Percentiles rank a stretch among this genome's conserved stretches.
Evolutionary conservation across 805 yeast genomes (phyloP).

Genomic region (Brettanomyces sp.): DNA sequence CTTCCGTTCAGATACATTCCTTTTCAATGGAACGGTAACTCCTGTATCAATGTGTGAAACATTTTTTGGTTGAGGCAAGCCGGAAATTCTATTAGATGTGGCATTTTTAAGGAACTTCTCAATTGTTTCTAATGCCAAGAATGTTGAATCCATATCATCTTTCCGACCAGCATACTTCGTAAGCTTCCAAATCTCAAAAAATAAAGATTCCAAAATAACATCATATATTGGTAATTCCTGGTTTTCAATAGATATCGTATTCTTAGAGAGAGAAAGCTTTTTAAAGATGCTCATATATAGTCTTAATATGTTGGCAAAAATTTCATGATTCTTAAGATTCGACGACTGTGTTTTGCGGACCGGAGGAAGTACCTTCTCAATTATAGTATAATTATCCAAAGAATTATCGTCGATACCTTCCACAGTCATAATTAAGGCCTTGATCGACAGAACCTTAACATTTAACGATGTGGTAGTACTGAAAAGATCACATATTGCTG

Average conservation of each 20-base stretch:
- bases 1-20: too few relatives aligned
- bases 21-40: too few relatives aligned
- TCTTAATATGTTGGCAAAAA: constrained; percentile 20
- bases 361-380: constrained; percentile 76
- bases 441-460: constrained; percentile 62
- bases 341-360: constrained; percentile 31
- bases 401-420: constrained; percentile 32
- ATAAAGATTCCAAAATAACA: constrained; percentile 21
- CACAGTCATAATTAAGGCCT: constrained; percentile 49
- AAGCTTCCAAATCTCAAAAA: constrained; percentile 28
- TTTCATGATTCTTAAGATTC: constrained; percentile 21
- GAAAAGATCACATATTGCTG: constrained; percentile 62
- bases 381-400: constrained; percentile 61
- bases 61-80: too few relatives aligned
- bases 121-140: constrained; percentile 7
- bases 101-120: constrained; percentile 7
- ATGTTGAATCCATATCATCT: constrained; percentile 15
- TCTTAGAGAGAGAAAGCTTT: constrained; percentile 15
- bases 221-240: constrained; percentile 19
- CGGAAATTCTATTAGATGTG: too few relatives aligned
- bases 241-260: constrained; percentile 15
- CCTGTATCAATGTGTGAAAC: too few relatives aligned
- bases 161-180: constrained; percentile 14
- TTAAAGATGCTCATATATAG: constrained; percentile 22
- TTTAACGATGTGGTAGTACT: constrained; percentile 77